phyloP scores from a whole-genome alignment of 176 grass and related monocot genomes.

The Oryza meridionalis region DNA sequence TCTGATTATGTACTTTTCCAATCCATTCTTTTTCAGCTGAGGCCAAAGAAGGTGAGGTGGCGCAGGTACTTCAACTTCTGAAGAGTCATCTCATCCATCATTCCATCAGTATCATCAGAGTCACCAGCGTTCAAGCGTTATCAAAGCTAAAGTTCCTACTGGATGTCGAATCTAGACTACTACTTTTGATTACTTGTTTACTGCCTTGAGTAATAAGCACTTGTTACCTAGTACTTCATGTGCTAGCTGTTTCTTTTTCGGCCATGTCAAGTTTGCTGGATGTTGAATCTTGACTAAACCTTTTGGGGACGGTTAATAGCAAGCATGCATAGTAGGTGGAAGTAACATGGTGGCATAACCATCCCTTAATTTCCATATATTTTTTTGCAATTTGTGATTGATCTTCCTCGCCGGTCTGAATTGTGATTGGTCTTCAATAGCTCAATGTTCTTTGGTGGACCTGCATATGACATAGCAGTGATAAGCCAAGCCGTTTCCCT shows the following conservation, averaged over 20 bases:
- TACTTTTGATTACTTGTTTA: background rate
- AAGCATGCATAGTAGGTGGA: no score
- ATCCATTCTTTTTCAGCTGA: constrained; percentile 23
- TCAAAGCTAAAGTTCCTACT: background rate
- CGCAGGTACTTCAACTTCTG: background rate
- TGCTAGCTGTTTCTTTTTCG: background rate
- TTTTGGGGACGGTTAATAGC: no score
- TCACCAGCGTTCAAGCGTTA: background rate
- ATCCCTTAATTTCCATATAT: no score
- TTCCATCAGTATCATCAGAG: background rate
- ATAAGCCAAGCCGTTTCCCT: no score
- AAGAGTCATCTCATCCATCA: background rate
- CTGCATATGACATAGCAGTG: no score
- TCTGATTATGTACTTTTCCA: background rate
- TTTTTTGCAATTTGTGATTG: no score
- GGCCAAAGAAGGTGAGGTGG: constrained; percentile 22
- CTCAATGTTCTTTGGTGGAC: no score
- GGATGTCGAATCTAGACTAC: background rate
- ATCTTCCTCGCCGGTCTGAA: no score
- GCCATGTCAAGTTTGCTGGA: no score
- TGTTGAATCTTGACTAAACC: no score
- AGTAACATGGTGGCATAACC: no score
- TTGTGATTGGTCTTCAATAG: no score
- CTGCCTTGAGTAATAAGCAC: background rate
- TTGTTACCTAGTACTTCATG: background rate